These are phyloP conservation scores for Claviceps sp. DNA, from an alignment of 2,329 filamentous ascomycete species.

Conservation along the genomic window DNA sequence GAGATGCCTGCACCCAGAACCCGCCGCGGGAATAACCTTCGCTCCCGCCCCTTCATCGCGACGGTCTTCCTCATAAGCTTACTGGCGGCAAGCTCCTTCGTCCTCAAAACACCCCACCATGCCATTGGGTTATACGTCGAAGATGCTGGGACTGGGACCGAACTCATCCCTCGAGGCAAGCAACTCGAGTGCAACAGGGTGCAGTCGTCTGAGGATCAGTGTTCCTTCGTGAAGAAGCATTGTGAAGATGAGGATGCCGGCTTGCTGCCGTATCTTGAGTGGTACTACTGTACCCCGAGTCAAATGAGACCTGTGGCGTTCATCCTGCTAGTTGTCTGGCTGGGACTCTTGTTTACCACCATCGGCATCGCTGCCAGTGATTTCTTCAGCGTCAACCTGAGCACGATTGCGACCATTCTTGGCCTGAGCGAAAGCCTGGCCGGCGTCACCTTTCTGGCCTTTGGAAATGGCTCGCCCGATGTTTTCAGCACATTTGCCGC, in stretches of 20 bases:
- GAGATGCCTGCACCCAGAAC: constrained; percentile 8
- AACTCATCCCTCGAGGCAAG: constrained; percentile 14
- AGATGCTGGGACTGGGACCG: constrained; percentile 1
- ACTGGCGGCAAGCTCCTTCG: constrained; percentile 31
- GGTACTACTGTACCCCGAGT: constrained; percentile 77
- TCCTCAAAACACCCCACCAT: constrained; percentile 12
- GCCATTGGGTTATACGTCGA: not conserved
- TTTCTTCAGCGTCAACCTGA: constrained; percentile 95
- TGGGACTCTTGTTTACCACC: constrained; percentile 82
- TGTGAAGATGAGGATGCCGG: constrained; percentile 85
- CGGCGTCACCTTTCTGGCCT: constrained; percentile 89
- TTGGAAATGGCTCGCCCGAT: constrained; percentile 95
- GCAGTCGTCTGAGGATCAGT: constrained; percentile 66
- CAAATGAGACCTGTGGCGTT: constrained; percentile 67
- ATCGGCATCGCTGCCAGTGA: constrained; percentile 97
- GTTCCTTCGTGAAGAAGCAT: constrained; percentile 69
- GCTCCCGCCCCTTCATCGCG: constrained; percentile 35
- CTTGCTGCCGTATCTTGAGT: constrained; percentile 70
- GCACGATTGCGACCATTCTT: constrained; percentile 77
- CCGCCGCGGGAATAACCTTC: constrained; percentile 25
- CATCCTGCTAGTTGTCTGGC: constrained; percentile 63
- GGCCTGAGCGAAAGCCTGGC: constrained; percentile 94
- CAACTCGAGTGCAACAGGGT: constrained; percentile 60
- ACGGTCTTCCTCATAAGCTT: constrained; percentile 33
- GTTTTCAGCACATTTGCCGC: constrained; percentile 98